phyloP scores from a whole-genome alignment of 2,329 filamentous ascomycete species.

The Hypocreales sp. region DNA sequence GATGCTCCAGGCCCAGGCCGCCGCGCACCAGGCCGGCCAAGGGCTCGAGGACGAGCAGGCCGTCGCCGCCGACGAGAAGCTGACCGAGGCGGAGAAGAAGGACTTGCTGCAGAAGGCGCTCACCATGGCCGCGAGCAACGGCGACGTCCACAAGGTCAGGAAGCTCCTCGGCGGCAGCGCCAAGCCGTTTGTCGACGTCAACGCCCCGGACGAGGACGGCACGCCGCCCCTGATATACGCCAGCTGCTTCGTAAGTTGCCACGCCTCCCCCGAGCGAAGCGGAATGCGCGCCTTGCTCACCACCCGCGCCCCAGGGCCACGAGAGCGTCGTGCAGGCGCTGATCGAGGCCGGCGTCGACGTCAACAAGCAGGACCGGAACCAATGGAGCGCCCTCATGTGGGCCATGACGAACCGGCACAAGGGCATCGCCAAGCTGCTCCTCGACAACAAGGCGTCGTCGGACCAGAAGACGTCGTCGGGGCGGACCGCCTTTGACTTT shows the following conservation, averaged over 20 bases:
- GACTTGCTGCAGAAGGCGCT: constrained; percentile 72
- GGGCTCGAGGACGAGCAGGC: constrained; percentile 67
- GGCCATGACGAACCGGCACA: constrained; percentile 98
- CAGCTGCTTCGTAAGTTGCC: constrained; percentile 80
- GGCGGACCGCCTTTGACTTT: constrained; percentile 90
- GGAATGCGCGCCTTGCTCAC: too few relatives aligned
- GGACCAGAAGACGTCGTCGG: constrained; percentile 86
- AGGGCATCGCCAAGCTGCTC: constrained; percentile 82
- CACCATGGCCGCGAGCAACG: constrained; percentile 93
- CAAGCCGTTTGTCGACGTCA: constrained; percentile 64
- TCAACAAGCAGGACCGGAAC: constrained; percentile 89
- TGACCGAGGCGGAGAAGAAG: constrained; percentile 63
- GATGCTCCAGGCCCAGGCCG: constrained; percentile 87
- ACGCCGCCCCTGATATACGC: constrained; percentile 96
- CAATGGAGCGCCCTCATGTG: constrained; percentile 98
- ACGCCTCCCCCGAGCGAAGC: too few relatives aligned
- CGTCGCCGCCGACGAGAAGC: constrained; percentile 57
- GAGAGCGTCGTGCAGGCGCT: constrained; percentile 74
- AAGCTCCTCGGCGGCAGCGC: constrained; percentile 62
- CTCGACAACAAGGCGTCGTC: constrained; percentile 91
- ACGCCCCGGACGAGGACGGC: constrained; percentile 82
- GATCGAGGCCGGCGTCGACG: constrained; percentile 70
- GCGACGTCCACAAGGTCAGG: constrained; percentile 68
- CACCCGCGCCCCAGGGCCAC: constrained; percentile 46
- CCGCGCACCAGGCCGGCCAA: constrained; percentile 60